These are phyloP conservation scores for Phytopythium chamaehyphon DNA, from an alignment of 352 stramenopile species.

Conservation along the genomic window DNA sequence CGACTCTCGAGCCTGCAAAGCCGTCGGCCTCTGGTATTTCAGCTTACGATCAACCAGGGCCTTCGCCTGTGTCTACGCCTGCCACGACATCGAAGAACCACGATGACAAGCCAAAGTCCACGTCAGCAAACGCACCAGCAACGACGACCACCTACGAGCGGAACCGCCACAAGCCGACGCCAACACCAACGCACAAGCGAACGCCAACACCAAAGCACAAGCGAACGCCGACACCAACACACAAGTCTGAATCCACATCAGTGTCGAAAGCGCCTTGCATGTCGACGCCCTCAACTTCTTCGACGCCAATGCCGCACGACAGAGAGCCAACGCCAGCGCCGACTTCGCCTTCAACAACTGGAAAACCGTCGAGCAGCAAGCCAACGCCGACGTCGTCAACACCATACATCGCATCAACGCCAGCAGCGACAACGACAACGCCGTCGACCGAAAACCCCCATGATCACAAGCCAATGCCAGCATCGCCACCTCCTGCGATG, in stretches of 20 bases:
- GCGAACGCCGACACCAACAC: background rate
- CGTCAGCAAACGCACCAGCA: too few relatives aligned
- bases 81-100: constrained; percentile 2
- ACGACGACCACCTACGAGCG: too few relatives aligned
- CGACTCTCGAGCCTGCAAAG: constrained; percentile 7
- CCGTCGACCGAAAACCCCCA: background rate
- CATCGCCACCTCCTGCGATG: background rate
- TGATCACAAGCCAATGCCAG: too few relatives aligned
- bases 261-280: too few relatives aligned
- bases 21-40: constrained; percentile 3
- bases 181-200: too few relatives aligned
- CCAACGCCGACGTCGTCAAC: constrained; percentile 7
- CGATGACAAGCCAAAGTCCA: constrained; percentile 1
- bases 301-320: too few relatives aligned
- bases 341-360: background rate
- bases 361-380: background rate
- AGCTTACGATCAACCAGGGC: too few relatives aligned
- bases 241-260: background rate
- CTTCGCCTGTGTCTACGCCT: constrained; percentile 2
- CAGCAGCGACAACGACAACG: background rate
- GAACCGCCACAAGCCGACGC: too few relatives aligned
- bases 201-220: background rate
- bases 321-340: too few relatives aligned
- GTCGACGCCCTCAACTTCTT: too few relatives aligned
- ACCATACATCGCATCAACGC: background rate